Evolutionary conservation across 345 rosid genomes (phyloP).

Genomic region (Hibiscus trionum): DNA sequence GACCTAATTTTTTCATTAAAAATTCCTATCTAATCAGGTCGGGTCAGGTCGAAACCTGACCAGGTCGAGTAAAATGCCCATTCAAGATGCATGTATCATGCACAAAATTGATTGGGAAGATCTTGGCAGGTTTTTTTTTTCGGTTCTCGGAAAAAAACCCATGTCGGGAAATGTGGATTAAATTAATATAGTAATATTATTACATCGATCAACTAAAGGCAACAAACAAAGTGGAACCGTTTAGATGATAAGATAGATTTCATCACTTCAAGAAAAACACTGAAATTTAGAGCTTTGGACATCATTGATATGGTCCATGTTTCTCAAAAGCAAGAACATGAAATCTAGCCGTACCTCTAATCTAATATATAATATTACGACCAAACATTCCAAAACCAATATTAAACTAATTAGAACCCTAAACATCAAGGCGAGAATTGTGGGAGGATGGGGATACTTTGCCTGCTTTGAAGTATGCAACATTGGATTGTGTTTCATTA

Average conservation of each 20-base stretch:
- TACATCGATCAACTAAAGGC: slow-evolving; percentile 6
- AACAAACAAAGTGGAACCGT: slow-evolving; percentile 21
- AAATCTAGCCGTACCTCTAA: slow-evolving; percentile 1
- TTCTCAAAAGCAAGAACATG: slow-evolving; percentile 9
- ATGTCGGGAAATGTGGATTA: not conserved
- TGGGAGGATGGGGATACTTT: slow-evolving; percentile 15
- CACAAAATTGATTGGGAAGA: not conserved
- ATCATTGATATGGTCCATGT: not conserved
- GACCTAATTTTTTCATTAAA: too few relatives aligned
- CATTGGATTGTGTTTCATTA: slow-evolving; percentile 23
- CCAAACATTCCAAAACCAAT: slow-evolving; percentile 27
- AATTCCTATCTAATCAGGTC: too few relatives aligned
- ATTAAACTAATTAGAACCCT: slow-evolving; percentile 14
- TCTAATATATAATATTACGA: slow-evolving; percentile 9
- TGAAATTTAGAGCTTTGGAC: slow-evolving; percentile 28
- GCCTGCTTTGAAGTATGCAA: slow-evolving; percentile 32
- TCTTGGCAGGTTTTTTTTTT: not conserved
- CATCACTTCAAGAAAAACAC: slow-evolving; percentile 55
- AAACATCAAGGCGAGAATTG: slow-evolving; percentile 1
- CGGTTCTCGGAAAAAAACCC: not conserved
- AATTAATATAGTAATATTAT: not conserved
- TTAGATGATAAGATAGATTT: slow-evolving; percentile 27
- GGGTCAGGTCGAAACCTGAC: too few relatives aligned
- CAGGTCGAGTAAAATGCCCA: too few relatives aligned
- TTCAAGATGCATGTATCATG: slow-evolving; percentile 5